phyloP scores from a whole-genome alignment of 2,329 filamentous ascomycete genomes.

The Aureobasidium lini region DNA sequence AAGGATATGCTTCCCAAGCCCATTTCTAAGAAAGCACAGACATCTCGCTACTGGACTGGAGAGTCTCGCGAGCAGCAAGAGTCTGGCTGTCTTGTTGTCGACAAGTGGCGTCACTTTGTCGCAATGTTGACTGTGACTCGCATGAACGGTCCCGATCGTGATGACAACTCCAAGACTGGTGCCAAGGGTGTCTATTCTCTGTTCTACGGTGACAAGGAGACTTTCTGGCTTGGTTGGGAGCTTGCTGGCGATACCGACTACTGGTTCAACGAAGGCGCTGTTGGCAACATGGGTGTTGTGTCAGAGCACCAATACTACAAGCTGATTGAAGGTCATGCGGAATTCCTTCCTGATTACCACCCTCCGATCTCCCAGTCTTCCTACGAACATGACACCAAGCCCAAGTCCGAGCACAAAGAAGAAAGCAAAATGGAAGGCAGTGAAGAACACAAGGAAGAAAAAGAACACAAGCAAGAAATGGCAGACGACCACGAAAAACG shows the following conservation, averaged over 20 bases:
- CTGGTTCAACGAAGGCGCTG: constrained; percentile 36
- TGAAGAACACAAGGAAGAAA: background rate
- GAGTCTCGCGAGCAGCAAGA: constrained; percentile 37
- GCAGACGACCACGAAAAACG: background rate
- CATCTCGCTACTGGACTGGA: constrained; percentile 32
- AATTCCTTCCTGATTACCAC: background rate
- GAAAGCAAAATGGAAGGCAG: background rate
- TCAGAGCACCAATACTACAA: constrained; percentile 39
- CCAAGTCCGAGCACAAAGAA: background rate
- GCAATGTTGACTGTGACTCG: constrained; percentile 36
- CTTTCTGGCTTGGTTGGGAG: constrained; percentile 44
- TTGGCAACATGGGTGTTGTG: constrained; percentile 34
- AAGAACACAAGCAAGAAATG: background rate
- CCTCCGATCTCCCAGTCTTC: background rate
- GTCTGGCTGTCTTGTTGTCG: constrained; percentile 41
- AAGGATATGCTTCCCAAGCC: constrained; percentile 38
- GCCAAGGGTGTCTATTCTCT: constrained; percentile 40
- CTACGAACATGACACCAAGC: background rate
- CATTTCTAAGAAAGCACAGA: constrained; percentile 34
- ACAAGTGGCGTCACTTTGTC: constrained; percentile 41
- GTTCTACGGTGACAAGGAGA: constrained; percentile 36
- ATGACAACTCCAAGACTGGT: constrained; percentile 31
- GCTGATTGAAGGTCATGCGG: background rate
- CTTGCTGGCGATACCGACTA: constrained; percentile 38
- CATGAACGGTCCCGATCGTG: constrained; percentile 39